These are phyloP conservation scores for Oxyria digyna DNA, from an alignment of 148 eudicot genomes.

Conservation along the genomic window DNA sequence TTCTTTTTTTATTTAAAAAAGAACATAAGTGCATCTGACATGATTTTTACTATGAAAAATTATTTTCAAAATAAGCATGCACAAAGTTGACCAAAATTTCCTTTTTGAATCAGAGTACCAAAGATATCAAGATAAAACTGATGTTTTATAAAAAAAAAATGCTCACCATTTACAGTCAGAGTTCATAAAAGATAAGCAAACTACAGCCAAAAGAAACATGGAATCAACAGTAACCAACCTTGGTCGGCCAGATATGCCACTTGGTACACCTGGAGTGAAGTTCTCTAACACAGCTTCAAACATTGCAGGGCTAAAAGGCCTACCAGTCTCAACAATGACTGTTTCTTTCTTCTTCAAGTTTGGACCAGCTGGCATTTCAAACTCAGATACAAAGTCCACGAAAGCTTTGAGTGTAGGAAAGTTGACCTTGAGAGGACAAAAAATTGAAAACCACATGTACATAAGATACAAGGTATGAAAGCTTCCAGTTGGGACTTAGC, in stretches of 20 bases:
- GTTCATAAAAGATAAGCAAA: neutral
- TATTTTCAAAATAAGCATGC: neutral
- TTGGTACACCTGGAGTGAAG: constrained; percentile 76
- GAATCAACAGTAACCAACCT: constrained; percentile 30
- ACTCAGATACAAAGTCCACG: constrained; percentile 49
- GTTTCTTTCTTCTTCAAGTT: constrained; percentile 44
- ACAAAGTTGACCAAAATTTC: neutral
- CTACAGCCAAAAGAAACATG: neutral
- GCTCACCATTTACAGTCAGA: neutral
- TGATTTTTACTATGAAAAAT: neutral
- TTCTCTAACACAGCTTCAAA: constrained; percentile 70
- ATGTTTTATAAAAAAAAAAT: neutral
- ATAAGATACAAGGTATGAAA: neutral
- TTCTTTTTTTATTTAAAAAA: too few relatives aligned
- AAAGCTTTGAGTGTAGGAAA: constrained; percentile 77
- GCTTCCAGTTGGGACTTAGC: neutral
- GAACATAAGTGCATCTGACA: neutral
- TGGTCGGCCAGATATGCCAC: constrained; percentile 65
- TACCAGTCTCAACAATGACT: constrained; percentile 51
- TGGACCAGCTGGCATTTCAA: constrained; percentile 42
- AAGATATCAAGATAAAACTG: neutral
- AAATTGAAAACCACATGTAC: neutral
- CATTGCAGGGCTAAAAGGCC: constrained; percentile 68
- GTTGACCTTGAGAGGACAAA: constrained; percentile 29
- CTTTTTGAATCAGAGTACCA: neutral